Evolutionary conservation across 1,284 basidiomycete species (phyloP), one percentile per base, ranked within the genome.

Genomic region (Irpex sp.): DNA sequence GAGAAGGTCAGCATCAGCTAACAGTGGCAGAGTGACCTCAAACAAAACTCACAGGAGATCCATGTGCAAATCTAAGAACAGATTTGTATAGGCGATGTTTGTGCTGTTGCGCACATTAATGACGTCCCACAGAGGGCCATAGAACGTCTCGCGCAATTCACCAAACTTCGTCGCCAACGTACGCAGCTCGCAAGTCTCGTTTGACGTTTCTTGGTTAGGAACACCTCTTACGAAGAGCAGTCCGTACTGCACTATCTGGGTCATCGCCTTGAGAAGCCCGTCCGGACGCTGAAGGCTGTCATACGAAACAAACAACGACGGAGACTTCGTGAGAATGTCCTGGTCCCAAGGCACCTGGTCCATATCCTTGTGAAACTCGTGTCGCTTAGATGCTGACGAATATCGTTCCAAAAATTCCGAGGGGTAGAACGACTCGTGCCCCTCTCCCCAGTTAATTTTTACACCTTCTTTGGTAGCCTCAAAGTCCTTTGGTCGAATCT

Each of bases 31-130:
- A 31, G 17, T 31, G 5, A 6, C 31, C 31, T 33, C 31, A 19
- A 39, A 54, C 3, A 35, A 15, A 15, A 81, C 92, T 67, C 69
- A 96, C 93, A 92, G 75, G 0, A 97, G 78, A 77, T 98, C 96
- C 91, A 95, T 95, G 72, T 98, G 97, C 19, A 97, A 74, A 0
- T 92, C 95, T 1, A 99, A 81, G 69, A 94, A 86, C 17, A 97
- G 80, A 74, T 95, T 91, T 5, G 97, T 99, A 74, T 98, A 98
- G 1, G 97, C 97, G 65, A 99, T 94, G 75, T 99, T 99, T 68
- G 84, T 86, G 68, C 90, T 92, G 63, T 92, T 81, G 55, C 77
- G 77, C 51, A 92, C 72, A 66, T 88, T 92, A 75, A 88, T 86
- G 19, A 99, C 97, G 74, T 98, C 89, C 94, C 95, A 99, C 0